A percentile compares a stretch with the other conserved stretches of the same genome.
Evolutionary conservation across 192 early-diverging fungal species (phyloP).

Genomic region (Geranomyces michiganensis): DNA sequence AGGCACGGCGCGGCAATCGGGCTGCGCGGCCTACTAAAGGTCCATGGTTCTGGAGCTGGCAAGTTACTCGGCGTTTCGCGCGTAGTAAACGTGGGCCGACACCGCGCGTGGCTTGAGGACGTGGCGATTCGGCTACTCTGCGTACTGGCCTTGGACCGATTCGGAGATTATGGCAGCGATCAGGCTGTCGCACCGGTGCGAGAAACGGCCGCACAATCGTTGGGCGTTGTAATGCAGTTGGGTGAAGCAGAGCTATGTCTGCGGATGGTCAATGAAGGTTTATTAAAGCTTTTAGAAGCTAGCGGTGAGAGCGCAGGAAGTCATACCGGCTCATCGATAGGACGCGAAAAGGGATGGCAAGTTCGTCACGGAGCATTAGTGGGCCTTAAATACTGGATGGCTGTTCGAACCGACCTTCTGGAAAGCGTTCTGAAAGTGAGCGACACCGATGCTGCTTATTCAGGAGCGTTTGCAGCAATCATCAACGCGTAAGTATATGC

Average conservation of each 20-base stretch:
- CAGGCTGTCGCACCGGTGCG: slow-evolving; percentile 94
- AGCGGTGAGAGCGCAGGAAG: slow-evolving; percentile 8
- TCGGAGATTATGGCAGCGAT: slow-evolving; percentile 95
- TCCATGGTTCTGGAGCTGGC: slow-evolving; percentile 83
- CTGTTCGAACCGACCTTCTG: slow-evolving; percentile 86
- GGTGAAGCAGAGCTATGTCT: slow-evolving; percentile 56
- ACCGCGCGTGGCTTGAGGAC: slow-evolving; percentile 86
- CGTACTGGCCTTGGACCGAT: slow-evolving; percentile 92
- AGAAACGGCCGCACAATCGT: slow-evolving; percentile 85
- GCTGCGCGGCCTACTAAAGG: slow-evolving; percentile 83
- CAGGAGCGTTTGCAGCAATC: slow-evolving; percentile 73
- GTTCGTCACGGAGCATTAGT: slow-evolving; percentile 89
- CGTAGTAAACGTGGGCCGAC: slow-evolving; percentile 63
- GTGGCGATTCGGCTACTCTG: slow-evolving; percentile 86
- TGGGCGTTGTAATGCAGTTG: slow-evolving; percentile 70
- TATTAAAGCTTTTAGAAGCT: slow-evolving; percentile 59
- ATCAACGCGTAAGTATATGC: slow-evolving; percentile 54
- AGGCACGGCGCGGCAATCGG: slow-evolving; percentile 97
- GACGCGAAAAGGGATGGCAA: slow-evolving; percentile 75
- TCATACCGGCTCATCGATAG: slow-evolving; percentile 20
- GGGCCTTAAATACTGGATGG: slow-evolving; percentile 93
- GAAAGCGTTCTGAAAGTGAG: slow-evolving; percentile 62
- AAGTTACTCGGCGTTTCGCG: slow-evolving; percentile 58
- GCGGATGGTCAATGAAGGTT: slow-evolving; percentile 54
- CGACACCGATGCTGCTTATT: slow-evolving; percentile 42